phyloP scores from a whole-genome alignment of 176 grass and related monocot genomes.

The Miscanthus lutarioriparius region DNA sequence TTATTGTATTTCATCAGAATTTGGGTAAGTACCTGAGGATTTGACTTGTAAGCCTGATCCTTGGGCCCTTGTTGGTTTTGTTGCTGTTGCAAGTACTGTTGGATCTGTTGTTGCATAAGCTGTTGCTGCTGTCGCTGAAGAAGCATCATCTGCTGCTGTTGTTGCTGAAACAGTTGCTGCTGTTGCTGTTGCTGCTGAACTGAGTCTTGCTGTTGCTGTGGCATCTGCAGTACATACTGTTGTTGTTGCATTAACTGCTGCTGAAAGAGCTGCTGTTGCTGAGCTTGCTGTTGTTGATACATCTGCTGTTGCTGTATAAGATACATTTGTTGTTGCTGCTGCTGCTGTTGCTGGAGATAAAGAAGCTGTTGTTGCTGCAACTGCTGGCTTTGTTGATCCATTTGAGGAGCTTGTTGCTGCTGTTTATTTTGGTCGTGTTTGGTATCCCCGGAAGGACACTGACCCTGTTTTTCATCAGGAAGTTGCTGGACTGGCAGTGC shows the following conservation, averaged over 20 bases:
- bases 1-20: conserved; percentile 3
- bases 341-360: conserved; percentile 70
- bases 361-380: conserved; percentile 76
- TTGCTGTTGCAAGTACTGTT: conserved; percentile 47
- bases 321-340: conserved; percentile 52
- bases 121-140: conserved; percentile 59
- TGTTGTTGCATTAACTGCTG: conserved; percentile 57
- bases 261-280: conserved; percentile 51
- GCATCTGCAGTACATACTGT: conserved; percentile 26
- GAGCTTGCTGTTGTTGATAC: conserved; percentile 44
- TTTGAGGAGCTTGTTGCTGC: conserved; percentile 46
- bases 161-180: conserved; percentile 55
- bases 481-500: conserved; percentile 52
- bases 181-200: conserved; percentile 46
- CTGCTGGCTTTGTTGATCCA: conserved; percentile 43
- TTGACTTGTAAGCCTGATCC: conserved; percentile 31
- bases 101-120: conserved; percentile 53
- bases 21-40: conserved; percentile 46
- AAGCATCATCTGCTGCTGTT: conserved; percentile 59
- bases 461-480: conserved; percentile 30
- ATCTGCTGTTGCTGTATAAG: conserved; percentile 65
- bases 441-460: conserved; percentile 37
- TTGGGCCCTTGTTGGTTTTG: conserved; percentile 47
- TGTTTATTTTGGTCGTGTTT: conserved; percentile 41
- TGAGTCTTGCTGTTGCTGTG: conserved; percentile 25